Evolutionary conservation across 2,329 filamentous ascomycete species (phyloP).

Genomic region (Fusarium sp.): DNA sequence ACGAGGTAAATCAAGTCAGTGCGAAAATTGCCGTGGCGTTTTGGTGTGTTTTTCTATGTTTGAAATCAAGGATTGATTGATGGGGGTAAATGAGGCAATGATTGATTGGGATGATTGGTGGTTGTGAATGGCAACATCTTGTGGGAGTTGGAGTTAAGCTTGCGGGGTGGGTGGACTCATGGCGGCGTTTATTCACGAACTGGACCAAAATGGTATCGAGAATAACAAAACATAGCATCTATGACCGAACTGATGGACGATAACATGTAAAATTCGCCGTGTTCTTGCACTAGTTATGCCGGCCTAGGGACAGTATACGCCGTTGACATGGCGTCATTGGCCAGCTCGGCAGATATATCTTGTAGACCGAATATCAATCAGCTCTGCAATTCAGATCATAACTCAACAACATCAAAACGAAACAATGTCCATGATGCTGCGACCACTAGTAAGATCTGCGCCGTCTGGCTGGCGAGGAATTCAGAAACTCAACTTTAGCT

Average conservation of each 20-base stretch:
- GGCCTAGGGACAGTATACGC: neutral
- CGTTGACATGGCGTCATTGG: constrained; percentile 7
- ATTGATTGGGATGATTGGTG: neutral
- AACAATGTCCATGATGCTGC: constrained; percentile 22
- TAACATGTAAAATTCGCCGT: neutral
- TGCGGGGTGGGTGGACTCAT: neutral
- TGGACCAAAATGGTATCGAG: neutral
- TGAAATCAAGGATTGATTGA: neutral
- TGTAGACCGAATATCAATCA: constrained; percentile 6
- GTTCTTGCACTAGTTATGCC: neutral
- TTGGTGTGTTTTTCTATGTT: neutral
- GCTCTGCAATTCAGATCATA: neutral
- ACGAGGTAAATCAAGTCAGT: constrained; percentile 3
- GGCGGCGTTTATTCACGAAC: neutral
- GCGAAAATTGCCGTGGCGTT: constrained; percentile 22
- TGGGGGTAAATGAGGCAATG: neutral
- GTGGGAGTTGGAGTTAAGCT: neutral
- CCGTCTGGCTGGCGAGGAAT: neutral
- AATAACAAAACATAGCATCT: neutral
- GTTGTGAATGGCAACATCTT: neutral
- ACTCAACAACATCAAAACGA: constrained; percentile 6
- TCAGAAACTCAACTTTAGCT: constrained; percentile 49
- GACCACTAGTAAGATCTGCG: constrained; percentile 2
- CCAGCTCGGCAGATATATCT: constrained; percentile 2
- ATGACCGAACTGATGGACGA: neutral